phyloP scores from a whole-genome alignment of 345 rosid species.

The Brassica rapa region DNA sequence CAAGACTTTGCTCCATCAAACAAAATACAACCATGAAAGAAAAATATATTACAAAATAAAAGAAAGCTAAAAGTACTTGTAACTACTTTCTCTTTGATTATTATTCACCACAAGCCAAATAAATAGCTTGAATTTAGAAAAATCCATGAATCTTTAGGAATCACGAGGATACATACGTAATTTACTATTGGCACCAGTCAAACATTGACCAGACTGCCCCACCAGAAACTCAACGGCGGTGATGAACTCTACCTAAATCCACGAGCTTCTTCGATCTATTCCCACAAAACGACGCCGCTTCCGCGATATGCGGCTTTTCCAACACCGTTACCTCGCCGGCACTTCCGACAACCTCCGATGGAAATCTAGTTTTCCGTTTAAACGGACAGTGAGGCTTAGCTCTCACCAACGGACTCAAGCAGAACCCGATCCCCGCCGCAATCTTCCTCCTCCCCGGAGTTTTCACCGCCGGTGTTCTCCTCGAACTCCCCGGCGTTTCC shows the following conservation, averaged over 20 bases:
- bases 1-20: conserved; percentile 8
- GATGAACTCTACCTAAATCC: conserved; percentile 72
- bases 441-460: conserved; percentile 41
- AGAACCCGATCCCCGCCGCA: conserved; percentile 54
- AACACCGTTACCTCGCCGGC: conserved; percentile 52
- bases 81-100: conserved; percentile 1
- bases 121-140: conserved; percentile 15
- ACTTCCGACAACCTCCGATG: conserved; percentile 15
- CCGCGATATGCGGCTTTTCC: conserved; percentile 63
- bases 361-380: conserved; percentile 46
- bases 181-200: conserved; percentile 11
- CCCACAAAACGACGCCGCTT: conserved; percentile 70
- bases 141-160: not conserved
- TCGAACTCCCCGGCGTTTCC: conserved; percentile 52
- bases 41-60: not conserved
- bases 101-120: conserved; percentile 11
- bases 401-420: conserved; percentile 87
- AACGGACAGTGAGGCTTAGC: conserved; percentile 73
- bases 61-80: not conserved
- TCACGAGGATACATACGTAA: conserved; percentile 8
- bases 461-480: conserved; percentile 33
- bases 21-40: not conserved
- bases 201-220: conserved; percentile 38
- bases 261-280: conserved; percentile 88
- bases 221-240: conserved; percentile 53